Percentiles rank a stretch among this genome's conserved stretches.
Conservation (phyloP, 2,329 filamentous ascomycete species). For the Juglanconis oblonga region DNA sequence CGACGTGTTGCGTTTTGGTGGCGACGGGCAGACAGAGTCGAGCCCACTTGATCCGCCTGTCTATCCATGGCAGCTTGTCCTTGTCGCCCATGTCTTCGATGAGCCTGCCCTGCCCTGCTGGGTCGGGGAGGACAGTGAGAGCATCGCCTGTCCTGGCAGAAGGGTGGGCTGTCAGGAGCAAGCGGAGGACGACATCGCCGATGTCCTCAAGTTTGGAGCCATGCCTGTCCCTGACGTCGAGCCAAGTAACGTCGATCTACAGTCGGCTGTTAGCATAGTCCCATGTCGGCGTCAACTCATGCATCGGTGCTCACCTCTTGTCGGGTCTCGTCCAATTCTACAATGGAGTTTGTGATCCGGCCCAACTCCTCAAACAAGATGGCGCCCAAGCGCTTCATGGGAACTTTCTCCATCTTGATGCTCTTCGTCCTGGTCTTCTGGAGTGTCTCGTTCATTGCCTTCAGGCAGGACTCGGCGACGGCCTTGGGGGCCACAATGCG, state of each 20-base stretch:
- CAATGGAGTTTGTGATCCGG: conserved; percentile 36
- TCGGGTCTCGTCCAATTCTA: conserved; percentile 30
- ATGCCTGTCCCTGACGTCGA: conserved; percentile 27
- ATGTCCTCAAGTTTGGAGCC: conserved; percentile 33
- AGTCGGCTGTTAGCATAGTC: conserved; percentile 8
- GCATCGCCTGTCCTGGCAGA: conserved; percentile 21
- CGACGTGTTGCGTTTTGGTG: neutral
- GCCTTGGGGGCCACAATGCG: conserved; percentile 35
- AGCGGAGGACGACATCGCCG: conserved; percentile 43
- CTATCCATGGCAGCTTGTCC: conserved; percentile 35
- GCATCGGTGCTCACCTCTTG: conserved; percentile 19
- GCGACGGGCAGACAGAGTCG: conserved; percentile 21
- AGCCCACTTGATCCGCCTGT: conserved; percentile 32
- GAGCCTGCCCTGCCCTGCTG: conserved; percentile 25
- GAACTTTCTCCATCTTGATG: conserved; percentile 26
- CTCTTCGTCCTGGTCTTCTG: conserved; percentile 21
- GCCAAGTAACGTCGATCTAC: conserved; percentile 39
- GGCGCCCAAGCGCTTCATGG: conserved; percentile 22
- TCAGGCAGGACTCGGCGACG: conserved; percentile 33
- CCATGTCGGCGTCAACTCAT: neutral
- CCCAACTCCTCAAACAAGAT: conserved; percentile 34
- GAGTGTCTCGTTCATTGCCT: conserved; percentile 31
- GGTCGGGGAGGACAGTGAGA: conserved; percentile 20
- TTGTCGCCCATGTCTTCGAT: conserved; percentile 27
- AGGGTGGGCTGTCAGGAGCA: conserved; percentile 36